Evolutionary conservation across 2,329 filamentous ascomycete species (phyloP).

Genomic region (Amylocarpus encephaloides): DNA sequence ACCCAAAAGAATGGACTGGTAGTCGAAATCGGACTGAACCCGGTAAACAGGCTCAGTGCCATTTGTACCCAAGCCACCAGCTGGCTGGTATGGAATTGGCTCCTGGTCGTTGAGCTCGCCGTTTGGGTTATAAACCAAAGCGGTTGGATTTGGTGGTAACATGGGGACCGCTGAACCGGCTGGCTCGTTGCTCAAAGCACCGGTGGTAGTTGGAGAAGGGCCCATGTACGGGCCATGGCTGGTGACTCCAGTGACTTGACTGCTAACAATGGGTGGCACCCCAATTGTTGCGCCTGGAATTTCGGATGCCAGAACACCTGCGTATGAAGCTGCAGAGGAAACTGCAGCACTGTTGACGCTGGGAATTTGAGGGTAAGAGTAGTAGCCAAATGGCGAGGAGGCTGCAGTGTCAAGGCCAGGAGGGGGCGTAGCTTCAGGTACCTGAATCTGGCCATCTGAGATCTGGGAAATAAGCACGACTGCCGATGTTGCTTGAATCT

Average conservation of each 20-base stretch:
- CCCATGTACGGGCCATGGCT: conserved; percentile 65
- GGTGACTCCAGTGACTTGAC: conserved; percentile 50
- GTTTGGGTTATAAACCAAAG: conserved; percentile 65
- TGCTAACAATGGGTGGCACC: conserved; percentile 38
- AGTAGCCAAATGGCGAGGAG: conserved; percentile 8
- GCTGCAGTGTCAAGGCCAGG: conserved; percentile 1
- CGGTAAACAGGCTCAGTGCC: conserved; percentile 71
- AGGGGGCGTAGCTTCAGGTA: not conserved
- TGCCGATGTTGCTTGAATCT: conserved; percentile 2
- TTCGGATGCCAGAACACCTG: conserved; percentile 22
- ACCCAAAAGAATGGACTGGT: conserved; percentile 63
- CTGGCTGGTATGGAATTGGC: conserved; percentile 66
- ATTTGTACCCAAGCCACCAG: conserved; percentile 70
- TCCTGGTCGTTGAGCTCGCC: conserved; percentile 61
- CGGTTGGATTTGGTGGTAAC: conserved; percentile 53
- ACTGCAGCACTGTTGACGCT: conserved; percentile 24
- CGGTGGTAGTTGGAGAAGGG: conserved; percentile 56
- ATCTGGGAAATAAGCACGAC: conserved; percentile 5
- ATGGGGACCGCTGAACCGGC: conserved; percentile 52
- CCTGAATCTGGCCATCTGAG: conserved; percentile 13
- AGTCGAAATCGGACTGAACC: conserved; percentile 77
- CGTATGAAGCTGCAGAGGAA: conserved; percentile 21
- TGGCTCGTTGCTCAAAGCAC: conserved; percentile 55
- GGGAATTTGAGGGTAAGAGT: conserved; percentile 23
- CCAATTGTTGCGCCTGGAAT: conserved; percentile 25